Conservation (phyloP, 1,284 basidiomycete genomes). For the Phellopilus nigrolimitatus region DNA sequence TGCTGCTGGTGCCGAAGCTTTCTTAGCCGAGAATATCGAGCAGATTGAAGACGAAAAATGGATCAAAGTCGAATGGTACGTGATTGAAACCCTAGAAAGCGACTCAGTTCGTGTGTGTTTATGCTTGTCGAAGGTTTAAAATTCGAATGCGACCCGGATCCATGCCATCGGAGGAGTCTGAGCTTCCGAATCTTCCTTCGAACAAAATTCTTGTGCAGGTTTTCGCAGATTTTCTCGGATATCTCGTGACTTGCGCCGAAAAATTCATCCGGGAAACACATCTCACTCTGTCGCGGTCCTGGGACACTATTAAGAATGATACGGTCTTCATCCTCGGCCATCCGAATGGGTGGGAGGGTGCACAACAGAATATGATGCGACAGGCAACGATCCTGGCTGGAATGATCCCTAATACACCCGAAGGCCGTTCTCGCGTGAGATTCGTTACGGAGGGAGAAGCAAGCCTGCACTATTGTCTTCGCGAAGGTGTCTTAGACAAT, state of each 20-base stretch:
- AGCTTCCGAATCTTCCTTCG: conserved; percentile 55
- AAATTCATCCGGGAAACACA: conserved; percentile 72
- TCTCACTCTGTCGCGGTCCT: conserved; percentile 54
- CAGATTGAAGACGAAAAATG: conserved; percentile 71
- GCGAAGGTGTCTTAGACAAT: conserved; percentile 70
- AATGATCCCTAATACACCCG: conserved; percentile 64
- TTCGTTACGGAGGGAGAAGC: conserved; percentile 80
- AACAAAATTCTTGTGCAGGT: conserved; percentile 62
- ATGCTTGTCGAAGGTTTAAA: conserved; percentile 53
- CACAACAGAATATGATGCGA: conserved; percentile 72
- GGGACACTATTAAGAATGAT: conserved; percentile 41
- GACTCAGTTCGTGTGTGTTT: not conserved
- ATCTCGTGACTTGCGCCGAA: conserved; percentile 64
- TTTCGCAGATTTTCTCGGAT: conserved; percentile 70
- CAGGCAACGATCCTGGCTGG: conserved; percentile 61
- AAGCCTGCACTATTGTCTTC: conserved; percentile 69
- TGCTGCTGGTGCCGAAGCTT: conserved; percentile 72
- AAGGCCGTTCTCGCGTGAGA: conserved; percentile 60
- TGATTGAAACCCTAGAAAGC: conserved; percentile 22
- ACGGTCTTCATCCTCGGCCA: conserved; percentile 69
- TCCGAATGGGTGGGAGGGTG: conserved; percentile 81
- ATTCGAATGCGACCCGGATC: conserved; percentile 65
- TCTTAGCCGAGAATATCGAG: conserved; percentile 46
- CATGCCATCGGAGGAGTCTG: conserved; percentile 72
- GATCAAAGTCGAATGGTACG: conserved; percentile 68